These are phyloP conservation scores for Penicillium occitanis DNA, from an alignment of 2,329 filamentous ascomycete species.

Conservation along the genomic window DNA sequence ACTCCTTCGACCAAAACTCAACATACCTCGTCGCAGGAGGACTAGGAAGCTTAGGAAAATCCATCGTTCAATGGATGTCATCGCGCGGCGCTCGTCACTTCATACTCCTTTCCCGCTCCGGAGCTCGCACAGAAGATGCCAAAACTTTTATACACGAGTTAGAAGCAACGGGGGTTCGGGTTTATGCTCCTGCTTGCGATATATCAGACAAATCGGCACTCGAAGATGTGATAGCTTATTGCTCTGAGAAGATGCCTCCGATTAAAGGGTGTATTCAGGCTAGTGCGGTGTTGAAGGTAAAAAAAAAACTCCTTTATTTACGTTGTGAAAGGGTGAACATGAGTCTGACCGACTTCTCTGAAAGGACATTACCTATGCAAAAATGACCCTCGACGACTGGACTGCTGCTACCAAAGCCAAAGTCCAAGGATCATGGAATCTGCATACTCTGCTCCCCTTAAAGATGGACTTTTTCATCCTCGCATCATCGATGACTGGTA, in stretches of 20 bases:
- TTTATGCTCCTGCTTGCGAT: neutral
- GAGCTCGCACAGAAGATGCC: neutral
- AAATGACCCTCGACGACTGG: slow-evolving; percentile 33
- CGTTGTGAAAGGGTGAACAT: neutral
- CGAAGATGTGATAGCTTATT: neutral
- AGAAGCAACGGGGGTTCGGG: neutral
- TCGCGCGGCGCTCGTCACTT: slow-evolving; percentile 49
- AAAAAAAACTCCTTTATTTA: neutral
- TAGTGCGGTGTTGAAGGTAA: neutral
- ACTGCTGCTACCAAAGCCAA: slow-evolving; percentile 32
- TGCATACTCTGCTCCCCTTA: slow-evolving; percentile 23
- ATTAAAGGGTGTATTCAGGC: slow-evolving; percentile 1
- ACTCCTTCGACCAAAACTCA: neutral
- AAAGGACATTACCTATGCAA: slow-evolving; percentile 5
- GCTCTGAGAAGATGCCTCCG: neutral
- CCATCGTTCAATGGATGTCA: slow-evolving; percentile 50
- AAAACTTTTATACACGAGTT: neutral
- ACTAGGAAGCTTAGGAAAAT: slow-evolving; percentile 49
- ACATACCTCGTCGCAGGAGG: neutral
- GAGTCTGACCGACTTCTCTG: neutral
- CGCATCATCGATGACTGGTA: slow-evolving; percentile 32
- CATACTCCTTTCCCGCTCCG: slow-evolving; percentile 29
- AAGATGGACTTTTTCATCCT: slow-evolving; percentile 43
- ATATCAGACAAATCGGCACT: neutral
- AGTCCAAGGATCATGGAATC: slow-evolving; percentile 28